phyloP scores from a whole-genome alignment of 1,284 basidiomycete genomes.

The Melampsora abietis-canadensis region DNA sequence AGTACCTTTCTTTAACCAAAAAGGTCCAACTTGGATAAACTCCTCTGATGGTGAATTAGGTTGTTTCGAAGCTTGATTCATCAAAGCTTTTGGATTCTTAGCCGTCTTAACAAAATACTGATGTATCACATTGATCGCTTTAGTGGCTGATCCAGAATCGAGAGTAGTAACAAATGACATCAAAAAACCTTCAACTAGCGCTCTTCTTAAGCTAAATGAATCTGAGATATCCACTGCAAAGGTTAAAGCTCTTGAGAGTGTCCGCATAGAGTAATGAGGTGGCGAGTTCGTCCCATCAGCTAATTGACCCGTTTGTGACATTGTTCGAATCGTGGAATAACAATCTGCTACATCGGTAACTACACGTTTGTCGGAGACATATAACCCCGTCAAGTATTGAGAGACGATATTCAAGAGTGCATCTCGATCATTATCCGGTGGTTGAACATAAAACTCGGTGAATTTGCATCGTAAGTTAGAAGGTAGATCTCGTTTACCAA shows the following conservation, averaged over 20 bases:
- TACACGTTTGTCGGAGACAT: constrained; percentile 79
- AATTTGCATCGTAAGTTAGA: constrained; percentile 85
- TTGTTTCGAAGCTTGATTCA: constrained; percentile 65
- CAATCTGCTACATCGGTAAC: constrained; percentile 90
- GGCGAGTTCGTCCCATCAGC: constrained; percentile 90
- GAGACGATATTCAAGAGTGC: constrained; percentile 81
- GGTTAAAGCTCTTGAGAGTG: constrained; percentile 82
- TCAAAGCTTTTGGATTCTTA: constrained; percentile 72
- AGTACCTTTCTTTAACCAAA: constrained; percentile 80
- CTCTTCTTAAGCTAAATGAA: constrained; percentile 70
- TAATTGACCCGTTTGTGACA: constrained; percentile 74
- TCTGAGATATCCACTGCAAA: constrained; percentile 81
- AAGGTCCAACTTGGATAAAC: constrained; percentile 81
- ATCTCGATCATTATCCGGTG: constrained; percentile 87
- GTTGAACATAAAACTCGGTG: constrained; percentile 90
- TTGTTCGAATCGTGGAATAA: constrained; percentile 76
- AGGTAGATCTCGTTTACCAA: constrained; percentile 95
- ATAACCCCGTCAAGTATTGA: constrained; percentile 82
- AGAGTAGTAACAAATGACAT: constrained; percentile 98
- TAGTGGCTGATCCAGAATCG: constrained; percentile 68
- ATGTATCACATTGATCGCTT: constrained; percentile 69
- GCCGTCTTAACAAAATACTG: constrained; percentile 77
- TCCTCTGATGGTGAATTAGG: constrained; percentile 59
- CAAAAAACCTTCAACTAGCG: constrained; percentile 90
- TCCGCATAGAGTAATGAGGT: constrained; percentile 98